Evolutionary conservation across 805 yeast genomes (phyloP), one percentile per base, ranked within the genome.

Genomic region (Nakazawaea ishiwadae): DNA sequence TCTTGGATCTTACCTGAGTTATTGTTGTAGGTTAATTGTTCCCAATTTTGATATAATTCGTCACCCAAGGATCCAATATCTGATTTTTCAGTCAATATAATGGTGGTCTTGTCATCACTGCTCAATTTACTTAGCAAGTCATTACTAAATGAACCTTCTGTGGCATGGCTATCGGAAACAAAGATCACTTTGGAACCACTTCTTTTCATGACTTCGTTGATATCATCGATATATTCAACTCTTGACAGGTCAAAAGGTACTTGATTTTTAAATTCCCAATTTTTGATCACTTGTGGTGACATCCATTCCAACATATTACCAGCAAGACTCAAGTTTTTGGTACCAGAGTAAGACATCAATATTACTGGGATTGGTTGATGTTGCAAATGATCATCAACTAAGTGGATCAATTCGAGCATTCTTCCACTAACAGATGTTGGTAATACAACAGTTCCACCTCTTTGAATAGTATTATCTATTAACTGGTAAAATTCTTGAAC

Each of bases 231-330:
- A 39, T 79, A 65, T 53, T 82, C 77, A 45, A 81, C 75, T 54
- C 79, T 66, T 20, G 78, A 62, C 33, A 84, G 75, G 50, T 85
- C 95, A 55, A 91, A 90, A 1, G 97, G 96, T 2, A 83, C 74
- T 41, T 74, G 75, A 40, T 81, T 81, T 46, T 76, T 71, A 6
- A 73, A 66, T 53, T 88, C 96, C 91, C 96, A 89, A 35, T 79
- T 84, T 51, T 84, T 83, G 19, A 86, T 75, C n/a, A 89, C 73
- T n/a, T 81, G 73, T 0, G 91, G 76, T 0, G 95, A 80, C 89
- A 93, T 84, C 98, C 98, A 93, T 64, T 93, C 99, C 21, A 91
- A 63, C 82, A 93, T 84, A 42, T 89, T 84, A 11, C 87, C 77
- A 0, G 97, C 96, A 55, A 84, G 87, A 19, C 83, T 74, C 43